phyloP scores from a whole-genome alignment of 2,329 filamentous ascomycete species.

The Alternaria angustiovoidea region DNA sequence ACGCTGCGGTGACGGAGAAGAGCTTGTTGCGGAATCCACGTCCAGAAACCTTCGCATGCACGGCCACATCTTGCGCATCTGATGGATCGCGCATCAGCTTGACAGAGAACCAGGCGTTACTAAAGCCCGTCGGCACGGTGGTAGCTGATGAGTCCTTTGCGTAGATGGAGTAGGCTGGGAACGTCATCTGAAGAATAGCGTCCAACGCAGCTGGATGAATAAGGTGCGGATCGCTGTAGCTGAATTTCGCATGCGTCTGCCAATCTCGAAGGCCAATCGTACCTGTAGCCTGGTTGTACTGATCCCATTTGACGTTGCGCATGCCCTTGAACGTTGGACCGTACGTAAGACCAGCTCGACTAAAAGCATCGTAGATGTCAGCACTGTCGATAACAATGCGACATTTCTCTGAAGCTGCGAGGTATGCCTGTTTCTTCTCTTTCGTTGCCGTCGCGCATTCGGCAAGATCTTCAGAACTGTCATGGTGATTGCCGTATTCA shows the following conservation, averaged over 20 bases:
- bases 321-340: constrained; percentile 25
- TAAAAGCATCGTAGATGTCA: constrained; percentile 21
- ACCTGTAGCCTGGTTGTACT: constrained; percentile 11
- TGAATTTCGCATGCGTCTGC: constrained; percentile 7
- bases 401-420: constrained; percentile 2
- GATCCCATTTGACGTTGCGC: constrained; percentile 14
- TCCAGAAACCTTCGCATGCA: constrained; percentile 16
- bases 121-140: constrained; percentile 23
- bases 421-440: not conserved
- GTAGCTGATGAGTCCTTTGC: constrained; percentile 12
- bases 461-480: not conserved
- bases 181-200: constrained; percentile 23
- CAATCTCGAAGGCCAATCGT: constrained; percentile 17
- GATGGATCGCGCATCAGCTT: not conserved
- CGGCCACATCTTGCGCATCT: constrained; percentile 4
- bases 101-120: constrained; percentile 20
- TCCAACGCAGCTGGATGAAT: constrained; percentile 30
- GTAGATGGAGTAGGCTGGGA: constrained; percentile 20
- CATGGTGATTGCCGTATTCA: not conserved
- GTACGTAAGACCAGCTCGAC: constrained; percentile 19
- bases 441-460: not conserved
- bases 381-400: constrained; percentile 3
- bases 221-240: constrained; percentile 16
- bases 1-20: constrained; percentile 14
- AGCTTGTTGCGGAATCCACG: constrained; percentile 23